Evolutionary conservation across 345 rosid species (phyloP), one percentile per base, ranked within the genome.

Genomic region (Salix arbutifolia): DNA sequence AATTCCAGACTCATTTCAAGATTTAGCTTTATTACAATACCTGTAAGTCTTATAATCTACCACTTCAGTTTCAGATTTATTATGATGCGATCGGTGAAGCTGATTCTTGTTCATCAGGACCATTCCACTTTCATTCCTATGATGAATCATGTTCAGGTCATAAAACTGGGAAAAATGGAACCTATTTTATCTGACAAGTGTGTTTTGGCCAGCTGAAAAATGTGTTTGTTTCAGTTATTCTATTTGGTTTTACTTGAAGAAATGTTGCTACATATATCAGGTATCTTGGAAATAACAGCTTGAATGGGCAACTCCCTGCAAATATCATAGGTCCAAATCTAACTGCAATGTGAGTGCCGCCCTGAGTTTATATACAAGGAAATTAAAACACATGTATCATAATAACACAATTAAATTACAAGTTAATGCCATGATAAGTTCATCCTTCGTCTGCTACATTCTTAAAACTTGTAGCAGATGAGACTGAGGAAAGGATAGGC

Each of bases 221-320:
- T 18, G 4, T 23, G 8, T 16, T 0, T 31, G 14, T 18, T 72
- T 65, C 35, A 26, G 21, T 58, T 31, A 38, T 25, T 74, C 60
- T 64, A 64, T 77, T 65, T 52, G 75, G 48, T 62, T 72, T 67
- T 14, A 23, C 8, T 48, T 3, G 23, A 60, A 69, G 26, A 52
- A 72, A 26, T 19, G 21, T 30, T 23, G 61, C 48, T 46, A 56
- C 52, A 18, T 67, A 7, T 72, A 3, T 52, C 80, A 89, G 92
- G 79, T 87, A 81, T 78, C 86, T 89, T 76, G 92, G 90, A 61
- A 82, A 65, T 78, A 86, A 89, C 84, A 79, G 72, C 79, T 82
- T 89, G 85, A 82, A 37, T 65, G 89, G 92, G 46, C 80, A 76
- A 74, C 78, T 87, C 35, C 89, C 92, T 17, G 77, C 70, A 37